Evolutionary conservation across 495 filamentous ascomycete species (phyloP), one percentile per base, ranked within the genome.

Genomic region (Sordaria brevicollis): DNA sequence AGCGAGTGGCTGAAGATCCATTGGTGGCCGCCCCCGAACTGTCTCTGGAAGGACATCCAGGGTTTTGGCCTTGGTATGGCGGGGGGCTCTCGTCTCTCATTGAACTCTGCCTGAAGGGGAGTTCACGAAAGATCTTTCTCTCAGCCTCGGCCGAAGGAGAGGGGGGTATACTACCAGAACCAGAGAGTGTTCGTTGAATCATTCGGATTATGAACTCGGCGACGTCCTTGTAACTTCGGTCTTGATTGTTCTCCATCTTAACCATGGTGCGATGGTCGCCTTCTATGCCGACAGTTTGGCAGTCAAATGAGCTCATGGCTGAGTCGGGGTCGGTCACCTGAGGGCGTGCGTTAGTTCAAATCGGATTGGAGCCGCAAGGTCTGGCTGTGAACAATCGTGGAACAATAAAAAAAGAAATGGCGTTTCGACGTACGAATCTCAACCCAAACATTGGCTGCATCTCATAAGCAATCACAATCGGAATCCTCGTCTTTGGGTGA

Each of bases 221-320:
- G 4, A 71, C 69, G 15, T 21, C 38, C 33, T 35, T 37, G 49
- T 73, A 73, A 66, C 71, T 70, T 33, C 35, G n/a, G 19, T 73
- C 71, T 6, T 70, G 69, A 15, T 65, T 71, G 68, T 73, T 7
- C 19, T 35, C 31, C 34, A 73, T 70, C 62, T 71, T 73, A 69
- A 73, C 68, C 71, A 73, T 73, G 25, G 68, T 71, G 35, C 71
- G 70, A 21, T 73, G 71, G 34, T 73, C 71, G 1, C 71, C 71
- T 5, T 73, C 69, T 25, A 73, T 71, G 9, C 66, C 71, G 2
- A 73, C 17, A 4, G 49, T 19, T 10, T 33, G 33, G 29, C 33
- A 66, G 8, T 68, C 36, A 33, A 68, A 71, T 25, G 68, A 67
- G 37, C 70, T 66, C 33, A 69, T 69, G 17, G 70, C 70, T 15